A percentile compares a stretch with the other conserved stretches of the same genome.
phyloP scores from a whole-genome alignment of 1,284 basidiomycete genomes.

The Cutaneotrichosporon daszewskae region DNA sequence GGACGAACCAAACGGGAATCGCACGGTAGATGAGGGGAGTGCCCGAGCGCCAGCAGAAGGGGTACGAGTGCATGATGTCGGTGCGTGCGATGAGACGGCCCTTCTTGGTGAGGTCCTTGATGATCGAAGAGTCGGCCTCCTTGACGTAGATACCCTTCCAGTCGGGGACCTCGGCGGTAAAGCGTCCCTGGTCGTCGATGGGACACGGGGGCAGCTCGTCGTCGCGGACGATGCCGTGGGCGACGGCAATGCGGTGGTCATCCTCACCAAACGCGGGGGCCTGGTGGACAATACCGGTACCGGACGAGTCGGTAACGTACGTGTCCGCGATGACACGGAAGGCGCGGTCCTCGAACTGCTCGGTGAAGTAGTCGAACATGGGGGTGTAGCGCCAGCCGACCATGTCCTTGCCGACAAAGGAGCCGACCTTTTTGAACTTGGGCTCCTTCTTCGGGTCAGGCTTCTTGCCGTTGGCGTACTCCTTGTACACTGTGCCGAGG shows the following conservation, averaged over 20 bases:
- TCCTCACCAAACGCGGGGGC: conserved; percentile 98
- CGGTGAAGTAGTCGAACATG: conserved; percentile 92
- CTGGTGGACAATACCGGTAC: conserved; percentile 98
- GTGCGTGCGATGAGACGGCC: conserved; percentile 84
- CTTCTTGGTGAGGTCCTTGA: conserved; percentile 82
- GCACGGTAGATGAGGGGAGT: conserved; percentile 96
- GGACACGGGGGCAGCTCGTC: conserved; percentile 97
- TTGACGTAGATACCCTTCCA: conserved; percentile 90
- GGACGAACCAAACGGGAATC: conserved; percentile 93
- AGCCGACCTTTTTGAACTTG: conserved; percentile 85
- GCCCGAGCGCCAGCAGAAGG: conserved; percentile 95
- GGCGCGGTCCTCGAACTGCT: conserved; percentile 85
- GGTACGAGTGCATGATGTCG: conserved; percentile 85
- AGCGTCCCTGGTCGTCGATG: conserved; percentile 81
- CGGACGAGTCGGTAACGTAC: conserved; percentile 89
- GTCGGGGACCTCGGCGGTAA: conserved; percentile 84
- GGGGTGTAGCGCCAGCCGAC: conserved; percentile 96
- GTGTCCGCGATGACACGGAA: conserved; percentile 86
- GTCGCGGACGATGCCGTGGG: conserved; percentile 68
- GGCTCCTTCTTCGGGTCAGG: conserved; percentile 68
- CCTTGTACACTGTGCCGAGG: conserved; percentile 88
- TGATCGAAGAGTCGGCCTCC: conserved; percentile 90
- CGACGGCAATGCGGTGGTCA: conserved; percentile 89
- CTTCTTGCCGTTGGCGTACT: conserved; percentile 56
- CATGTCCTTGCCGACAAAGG: conserved; percentile 85